Evolutionary conservation across 352 stramenopile genomes (phyloP), one percentile per base, ranked within the genome.

Genomic region (Peronosclerospora sorghi): DNA sequence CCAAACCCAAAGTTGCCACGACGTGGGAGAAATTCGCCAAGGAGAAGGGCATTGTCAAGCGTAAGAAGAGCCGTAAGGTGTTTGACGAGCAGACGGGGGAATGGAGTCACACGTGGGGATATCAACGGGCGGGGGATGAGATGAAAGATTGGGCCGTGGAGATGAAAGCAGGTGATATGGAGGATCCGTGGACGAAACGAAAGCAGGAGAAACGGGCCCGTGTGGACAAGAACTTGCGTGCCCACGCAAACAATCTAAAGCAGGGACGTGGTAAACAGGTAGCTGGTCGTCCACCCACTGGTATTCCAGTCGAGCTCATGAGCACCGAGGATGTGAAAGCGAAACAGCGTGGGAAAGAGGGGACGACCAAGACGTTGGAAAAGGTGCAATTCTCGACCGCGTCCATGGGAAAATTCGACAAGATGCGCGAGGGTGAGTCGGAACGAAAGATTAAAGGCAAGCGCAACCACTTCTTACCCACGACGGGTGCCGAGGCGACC

Each of bases 21-120:
- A 97, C 93, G 63, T 99, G 96, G 96, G 94, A 99, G 70, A 95
- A 97, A 59, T 99, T 98, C 66, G 96, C 96, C 20, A 89, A 95
- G 56, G 82, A 97, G 49, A 97, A 98, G 70, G 95, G 95, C 46
- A 98, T 99, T 56, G 72, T 91, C 36, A 96, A 97, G 55, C 87
- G 91, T 49, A 98, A 99, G 66, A 92, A 96, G 57, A 93, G 78
- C 24, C 84, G 95, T 48, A 99, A 97, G 83, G 70, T 95, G 35
- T 98, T 91, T 45, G 95, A 99, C 54, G 95, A 99, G 58, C 49
- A 73, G 12, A 96, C 72, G 44, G 82, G 86, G 35, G 80, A 96
- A 56, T 99, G 91, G 89, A 78, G 77, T 45, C 92, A 93, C 26
- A 61, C 90, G 36, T 97, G 82, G 77, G 91, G 91, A 32, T 97